These are phyloP conservation scores for Paramecium caudatum DNA, from an alignment of 73 alveolate genomes.

Conservation along the genomic window DNA sequence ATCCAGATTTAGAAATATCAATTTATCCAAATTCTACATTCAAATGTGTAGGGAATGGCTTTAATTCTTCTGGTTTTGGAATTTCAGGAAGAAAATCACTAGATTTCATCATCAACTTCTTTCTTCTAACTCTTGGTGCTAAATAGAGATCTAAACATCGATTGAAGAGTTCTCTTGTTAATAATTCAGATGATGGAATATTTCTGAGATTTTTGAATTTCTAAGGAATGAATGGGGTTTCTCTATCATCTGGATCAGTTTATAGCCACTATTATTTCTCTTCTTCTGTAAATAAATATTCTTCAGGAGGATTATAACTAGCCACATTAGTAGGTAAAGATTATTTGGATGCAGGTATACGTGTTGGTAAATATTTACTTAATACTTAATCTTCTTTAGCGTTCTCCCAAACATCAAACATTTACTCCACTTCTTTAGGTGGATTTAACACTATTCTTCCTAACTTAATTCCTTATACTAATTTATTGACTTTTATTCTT, in stretches of 20 bases:
- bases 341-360: constrained; percentile 95
- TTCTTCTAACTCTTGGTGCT: constrained; percentile 95
- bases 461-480: constrained; percentile 91
- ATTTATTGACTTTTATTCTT: constrained; percentile 89
- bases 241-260: constrained; percentile 88
- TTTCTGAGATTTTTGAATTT: constrained; percentile 91
- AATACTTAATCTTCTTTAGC: constrained; percentile 83
- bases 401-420: constrained; percentile 88
- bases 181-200: constrained; percentile 94
- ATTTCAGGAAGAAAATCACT: constrained; percentile 95
- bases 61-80: constrained; percentile 96
- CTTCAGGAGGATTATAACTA: constrained; percentile 96
- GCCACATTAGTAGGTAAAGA: constrained; percentile 95
- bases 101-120: constrained; percentile 94
- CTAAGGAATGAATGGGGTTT: constrained; percentile 83
- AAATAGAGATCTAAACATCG: constrained; percentile 97
- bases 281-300: constrained; percentile 87
- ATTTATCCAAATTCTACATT: constrained; percentile 81
- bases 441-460: constrained; percentile 92
- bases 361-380: constrained; percentile 81
- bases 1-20: constrained; percentile 83
- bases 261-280: constrained; percentile 87
- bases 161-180: constrained; percentile 95
- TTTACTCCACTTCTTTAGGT: constrained; percentile 81
- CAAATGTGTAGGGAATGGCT: constrained; percentile 97